Evolutionary conservation across 495 filamentous ascomycete genomes (phyloP).

Genomic region (Xylaria curta): DNA sequence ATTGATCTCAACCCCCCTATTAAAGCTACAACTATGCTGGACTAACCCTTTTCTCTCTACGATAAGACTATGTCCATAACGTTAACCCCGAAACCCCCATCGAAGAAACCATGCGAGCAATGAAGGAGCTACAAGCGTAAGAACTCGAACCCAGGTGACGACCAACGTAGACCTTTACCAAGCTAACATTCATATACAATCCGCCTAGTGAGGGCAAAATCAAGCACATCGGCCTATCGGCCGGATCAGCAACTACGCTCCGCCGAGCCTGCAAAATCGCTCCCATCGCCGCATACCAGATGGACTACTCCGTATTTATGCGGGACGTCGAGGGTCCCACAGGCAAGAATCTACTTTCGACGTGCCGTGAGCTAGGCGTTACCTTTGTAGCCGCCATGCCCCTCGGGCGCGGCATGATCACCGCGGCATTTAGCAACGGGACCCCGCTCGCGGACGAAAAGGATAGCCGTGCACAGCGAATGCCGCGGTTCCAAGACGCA

Average conservation of each 20-base stretch:
- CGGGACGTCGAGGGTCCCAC: conserved; percentile 60
- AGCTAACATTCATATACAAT: neutral
- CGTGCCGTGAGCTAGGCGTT: conserved; percentile 67
- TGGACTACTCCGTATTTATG: conserved; percentile 68
- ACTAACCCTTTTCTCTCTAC: neutral
- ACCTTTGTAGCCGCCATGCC: conserved; percentile 63
- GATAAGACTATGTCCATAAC: conserved; percentile 42
- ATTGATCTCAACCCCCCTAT: neutral
- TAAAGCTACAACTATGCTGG: neutral
- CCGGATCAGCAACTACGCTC: conserved; percentile 47
- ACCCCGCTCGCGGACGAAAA: conserved; percentile 32
- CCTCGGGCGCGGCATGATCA: conserved; percentile 36
- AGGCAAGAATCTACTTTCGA: conserved; percentile 54
- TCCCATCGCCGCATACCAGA: conserved; percentile 62
- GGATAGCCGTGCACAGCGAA: conserved; percentile 37
- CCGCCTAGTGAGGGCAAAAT: conserved; percentile 55
- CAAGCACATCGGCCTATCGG: conserved; percentile 55
- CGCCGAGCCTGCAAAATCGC: conserved; percentile 49
- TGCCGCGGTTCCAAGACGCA: conserved; percentile 57
- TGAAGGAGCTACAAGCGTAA: conserved; percentile 59
- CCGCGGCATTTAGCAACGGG: conserved; percentile 23
- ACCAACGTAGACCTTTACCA: neutral
- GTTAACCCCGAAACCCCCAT: conserved; percentile 50
- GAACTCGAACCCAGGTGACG: neutral
- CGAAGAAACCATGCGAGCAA: conserved; percentile 53